These are phyloP conservation scores for Fusarium neocosmosporiellum DNA, from an alignment of 2,329 filamentous ascomycete species.

Conservation along the genomic window DNA sequence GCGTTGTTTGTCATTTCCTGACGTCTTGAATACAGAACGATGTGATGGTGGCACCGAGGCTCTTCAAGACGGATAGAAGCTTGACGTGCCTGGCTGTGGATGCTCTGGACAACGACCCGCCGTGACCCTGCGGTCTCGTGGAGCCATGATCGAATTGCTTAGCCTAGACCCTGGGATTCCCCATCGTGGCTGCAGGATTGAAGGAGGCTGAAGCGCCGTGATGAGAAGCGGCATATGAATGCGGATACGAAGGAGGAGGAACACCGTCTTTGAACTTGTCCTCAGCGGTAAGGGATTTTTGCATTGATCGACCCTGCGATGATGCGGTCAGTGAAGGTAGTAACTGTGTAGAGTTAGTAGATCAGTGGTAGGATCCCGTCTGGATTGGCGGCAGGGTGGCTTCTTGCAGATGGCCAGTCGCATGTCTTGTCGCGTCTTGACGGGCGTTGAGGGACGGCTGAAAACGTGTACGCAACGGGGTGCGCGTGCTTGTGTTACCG, in stretches of 20 bases:
- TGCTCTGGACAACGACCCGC: constrained; percentile 3
- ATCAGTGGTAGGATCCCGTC: not conserved
- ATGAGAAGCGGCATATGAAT: not conserved
- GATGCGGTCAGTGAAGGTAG: not conserved
- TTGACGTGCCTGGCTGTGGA: not conserved
- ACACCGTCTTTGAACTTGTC: not conserved
- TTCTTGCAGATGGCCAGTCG: not conserved
- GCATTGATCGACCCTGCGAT: not conserved
- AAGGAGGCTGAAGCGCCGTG: constrained; percentile 23
- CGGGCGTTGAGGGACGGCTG: not conserved
- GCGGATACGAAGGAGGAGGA: not conserved
- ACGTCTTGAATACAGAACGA: not conserved
- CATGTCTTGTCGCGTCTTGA: not conserved
- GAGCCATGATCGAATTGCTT: constrained; percentile 23
- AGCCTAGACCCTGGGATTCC: constrained; percentile 23
- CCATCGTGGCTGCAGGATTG: constrained; percentile 18
- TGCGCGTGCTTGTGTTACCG: not conserved
- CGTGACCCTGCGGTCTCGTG: constrained; percentile 13
- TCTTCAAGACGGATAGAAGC: not conserved
- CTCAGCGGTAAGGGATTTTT: not conserved
- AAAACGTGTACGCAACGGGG: not conserved
- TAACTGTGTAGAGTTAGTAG: not conserved
- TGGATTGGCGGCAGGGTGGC: constrained; percentile 13
- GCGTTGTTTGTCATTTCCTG: not conserved
- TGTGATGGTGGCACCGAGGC: not conserved